Evolutionary conservation across 2,329 filamentous ascomycete genomes (phyloP).

Genomic region (Penicillium griseofulvum): DNA sequence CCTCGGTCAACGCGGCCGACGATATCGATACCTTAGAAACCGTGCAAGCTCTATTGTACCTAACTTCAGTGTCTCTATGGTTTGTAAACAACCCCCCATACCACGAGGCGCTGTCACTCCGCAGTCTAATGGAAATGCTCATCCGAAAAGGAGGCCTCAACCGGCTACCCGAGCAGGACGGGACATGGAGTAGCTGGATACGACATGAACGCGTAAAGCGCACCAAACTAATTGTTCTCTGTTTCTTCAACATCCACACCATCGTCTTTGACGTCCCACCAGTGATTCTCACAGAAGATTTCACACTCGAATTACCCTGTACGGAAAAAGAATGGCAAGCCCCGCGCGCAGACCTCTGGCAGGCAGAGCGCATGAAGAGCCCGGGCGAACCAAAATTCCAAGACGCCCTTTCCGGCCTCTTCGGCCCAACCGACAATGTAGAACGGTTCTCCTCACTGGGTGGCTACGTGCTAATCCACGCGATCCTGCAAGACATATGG

Average conservation of each 20-base stretch:
- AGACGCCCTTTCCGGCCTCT: slow-evolving; percentile 27
- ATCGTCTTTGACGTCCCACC: slow-evolving; percentile 37
- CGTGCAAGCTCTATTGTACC: slow-evolving; percentile 28
- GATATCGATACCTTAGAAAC: slow-evolving; percentile 30
- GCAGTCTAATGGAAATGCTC: slow-evolving; percentile 31
- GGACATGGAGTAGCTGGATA: slow-evolving; percentile 35
- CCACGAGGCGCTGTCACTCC: slow-evolving; percentile 29
- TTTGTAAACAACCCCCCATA: slow-evolving; percentile 33
- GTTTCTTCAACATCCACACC: slow-evolving; percentile 37
- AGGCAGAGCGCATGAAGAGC: slow-evolving; percentile 22
- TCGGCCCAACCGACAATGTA: slow-evolving; percentile 20
- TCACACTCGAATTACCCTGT: slow-evolving; percentile 32
- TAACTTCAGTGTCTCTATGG: slow-evolving; percentile 33
- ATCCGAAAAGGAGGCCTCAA: slow-evolving; percentile 31
- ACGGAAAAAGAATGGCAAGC: slow-evolving; percentile 36
- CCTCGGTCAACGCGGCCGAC: slow-evolving; percentile 14
- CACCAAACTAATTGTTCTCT: slow-evolving; percentile 35
- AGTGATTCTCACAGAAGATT: slow-evolving; percentile 32
- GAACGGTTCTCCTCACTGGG: slow-evolving; percentile 34
- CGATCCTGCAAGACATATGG: slow-evolving; percentile 36
- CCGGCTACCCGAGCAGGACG: slow-evolving; percentile 27
- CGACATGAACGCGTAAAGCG: slow-evolving; percentile 31
- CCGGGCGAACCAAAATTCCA: slow-evolving; percentile 29
- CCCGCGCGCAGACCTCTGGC: slow-evolving; percentile 22
- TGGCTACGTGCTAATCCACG: slow-evolving; percentile 34